phyloP scores from a whole-genome alignment of 176 grass and related monocot species.

The Tillandsia leiboldiana region DNA sequence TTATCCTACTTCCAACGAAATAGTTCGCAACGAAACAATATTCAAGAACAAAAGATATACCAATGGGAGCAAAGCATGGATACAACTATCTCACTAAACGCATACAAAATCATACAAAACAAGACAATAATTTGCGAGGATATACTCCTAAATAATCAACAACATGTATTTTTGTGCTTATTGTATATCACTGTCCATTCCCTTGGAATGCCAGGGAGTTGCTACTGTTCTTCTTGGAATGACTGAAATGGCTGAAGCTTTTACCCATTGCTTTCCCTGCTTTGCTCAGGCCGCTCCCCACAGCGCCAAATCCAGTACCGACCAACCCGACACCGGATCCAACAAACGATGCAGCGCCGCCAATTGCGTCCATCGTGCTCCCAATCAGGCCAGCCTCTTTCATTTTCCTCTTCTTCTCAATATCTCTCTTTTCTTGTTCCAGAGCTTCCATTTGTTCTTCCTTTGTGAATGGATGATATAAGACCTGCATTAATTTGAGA shows the following conservation, averaged over 20 bases:
- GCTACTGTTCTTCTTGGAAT: slow-evolving; percentile 60
- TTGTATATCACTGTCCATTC: neutral
- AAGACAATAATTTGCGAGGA: no score
- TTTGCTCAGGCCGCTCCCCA: slow-evolving; percentile 64
- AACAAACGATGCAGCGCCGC: slow-evolving; percentile 64
- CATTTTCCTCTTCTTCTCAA: slow-evolving; percentile 79
- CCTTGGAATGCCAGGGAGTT: slow-evolving; percentile 3
- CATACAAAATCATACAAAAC: no score
- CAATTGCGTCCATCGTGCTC: slow-evolving; percentile 89
- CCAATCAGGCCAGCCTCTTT: slow-evolving; percentile 82
- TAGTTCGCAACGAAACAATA: no score
- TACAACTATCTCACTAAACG: no score
- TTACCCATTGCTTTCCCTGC: slow-evolving; percentile 87
- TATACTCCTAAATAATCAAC: no score
- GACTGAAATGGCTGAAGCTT: slow-evolving; percentile 59
- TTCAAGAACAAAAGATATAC: no score
- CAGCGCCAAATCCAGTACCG: slow-evolving; percentile 57
- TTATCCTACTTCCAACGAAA: no score
- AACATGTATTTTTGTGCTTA: no score
- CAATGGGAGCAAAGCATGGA: no score
- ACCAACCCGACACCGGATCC: slow-evolving; percentile 71
- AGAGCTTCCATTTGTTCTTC: slow-evolving; percentile 64
- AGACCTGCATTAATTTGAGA: slow-evolving; percentile 28
- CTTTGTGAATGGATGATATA: slow-evolving; percentile 67
- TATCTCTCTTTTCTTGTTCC: slow-evolving; percentile 51